Percentiles rank a stretch among this genome's conserved stretches.
Evolutionary conservation across 441 rosid genomes (phyloP).

Genomic region (Theobroma grandiflorum): DNA sequence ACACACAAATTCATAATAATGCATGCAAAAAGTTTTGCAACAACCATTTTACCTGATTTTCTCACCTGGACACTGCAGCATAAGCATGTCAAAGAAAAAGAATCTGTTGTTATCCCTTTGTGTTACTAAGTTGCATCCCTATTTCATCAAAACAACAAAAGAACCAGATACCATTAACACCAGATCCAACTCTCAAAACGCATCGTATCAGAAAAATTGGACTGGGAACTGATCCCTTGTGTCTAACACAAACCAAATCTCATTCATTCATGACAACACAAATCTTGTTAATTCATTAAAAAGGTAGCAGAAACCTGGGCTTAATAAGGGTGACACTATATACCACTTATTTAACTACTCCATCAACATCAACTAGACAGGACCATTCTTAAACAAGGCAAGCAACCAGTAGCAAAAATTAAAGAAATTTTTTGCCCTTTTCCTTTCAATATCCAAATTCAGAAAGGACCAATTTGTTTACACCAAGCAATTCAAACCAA

Average conservation of each 20-base stretch:
- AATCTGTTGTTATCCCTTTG: constrained; percentile 72
- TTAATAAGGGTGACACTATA: not conserved
- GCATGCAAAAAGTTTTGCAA: constrained; percentile 6
- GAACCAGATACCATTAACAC: constrained; percentile 7
- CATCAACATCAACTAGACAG: not conserved
- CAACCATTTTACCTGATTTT: constrained; percentile 48
- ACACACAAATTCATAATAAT: not conserved
- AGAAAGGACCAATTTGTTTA: not conserved
- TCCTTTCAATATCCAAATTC: not conserved
- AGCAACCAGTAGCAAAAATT: not conserved
- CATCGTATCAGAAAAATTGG: not conserved
- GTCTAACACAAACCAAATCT: not conserved
- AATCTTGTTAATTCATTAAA: not conserved
- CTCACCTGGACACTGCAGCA: constrained; percentile 78
- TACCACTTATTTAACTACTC: not conserved
- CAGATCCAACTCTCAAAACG: not conserved
- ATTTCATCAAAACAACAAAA: constrained; percentile 6
- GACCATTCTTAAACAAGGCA: not conserved
- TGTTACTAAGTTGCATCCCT: constrained; percentile 85
- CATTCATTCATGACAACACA: not conserved
- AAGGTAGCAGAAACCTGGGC: not conserved
- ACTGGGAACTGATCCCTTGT: not conserved
- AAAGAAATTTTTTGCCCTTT: not conserved
- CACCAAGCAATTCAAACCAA: not conserved
- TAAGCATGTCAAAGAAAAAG: constrained; percentile 79